Evolutionary conservation across 768 basidiomycete species (phyloP).

Genomic region (Sutorius australiensis): DNA sequence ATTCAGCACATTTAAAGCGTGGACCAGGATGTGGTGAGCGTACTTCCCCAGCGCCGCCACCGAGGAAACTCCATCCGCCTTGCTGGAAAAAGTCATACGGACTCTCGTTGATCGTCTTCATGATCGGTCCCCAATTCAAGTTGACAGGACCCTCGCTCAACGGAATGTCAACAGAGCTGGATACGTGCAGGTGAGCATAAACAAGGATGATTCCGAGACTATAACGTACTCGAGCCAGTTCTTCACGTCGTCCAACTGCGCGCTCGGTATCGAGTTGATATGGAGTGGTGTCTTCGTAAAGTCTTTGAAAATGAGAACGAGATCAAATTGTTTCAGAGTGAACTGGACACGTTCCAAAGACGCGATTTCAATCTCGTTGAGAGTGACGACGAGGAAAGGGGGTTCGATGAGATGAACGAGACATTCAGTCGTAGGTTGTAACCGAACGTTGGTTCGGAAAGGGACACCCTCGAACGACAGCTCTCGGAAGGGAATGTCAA

Average conservation of each 20-base stretch:
- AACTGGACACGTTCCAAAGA: constrained; percentile 97
- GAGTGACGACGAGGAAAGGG: constrained; percentile 93
- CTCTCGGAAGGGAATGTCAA: constrained; percentile 96
- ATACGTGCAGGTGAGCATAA: constrained; percentile 4
- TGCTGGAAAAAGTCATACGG: constrained; percentile 93
- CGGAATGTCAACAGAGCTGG: constrained; percentile 93
- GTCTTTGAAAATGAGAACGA: constrained; percentile 96
- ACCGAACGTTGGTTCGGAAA: constrained; percentile 87
- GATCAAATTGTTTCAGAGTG: constrained; percentile 92
- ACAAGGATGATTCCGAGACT: not conserved
- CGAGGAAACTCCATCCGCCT: constrained; percentile 96
- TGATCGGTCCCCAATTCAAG: constrained; percentile 96
- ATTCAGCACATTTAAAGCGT: constrained; percentile 27
- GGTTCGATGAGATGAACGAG: constrained; percentile 92
- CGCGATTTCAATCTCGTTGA: constrained; percentile 93
- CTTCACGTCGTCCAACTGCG: constrained; percentile 94
- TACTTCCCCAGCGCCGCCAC: constrained; percentile 67
- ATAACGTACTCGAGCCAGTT: constrained; percentile 93
- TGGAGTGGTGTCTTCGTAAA: constrained; percentile 90
- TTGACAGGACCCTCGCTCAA: constrained; percentile 96
- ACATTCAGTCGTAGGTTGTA: constrained; percentile 96
- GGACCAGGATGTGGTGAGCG: constrained; percentile 18
- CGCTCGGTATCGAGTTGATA: constrained; percentile 91
- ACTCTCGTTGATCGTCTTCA: constrained; percentile 97
- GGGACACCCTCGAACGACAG: constrained; percentile 97